Evolutionary conservation across 306 rosid genomes (phyloP).

Genomic region (Fragaria nilgerrensis): DNA sequence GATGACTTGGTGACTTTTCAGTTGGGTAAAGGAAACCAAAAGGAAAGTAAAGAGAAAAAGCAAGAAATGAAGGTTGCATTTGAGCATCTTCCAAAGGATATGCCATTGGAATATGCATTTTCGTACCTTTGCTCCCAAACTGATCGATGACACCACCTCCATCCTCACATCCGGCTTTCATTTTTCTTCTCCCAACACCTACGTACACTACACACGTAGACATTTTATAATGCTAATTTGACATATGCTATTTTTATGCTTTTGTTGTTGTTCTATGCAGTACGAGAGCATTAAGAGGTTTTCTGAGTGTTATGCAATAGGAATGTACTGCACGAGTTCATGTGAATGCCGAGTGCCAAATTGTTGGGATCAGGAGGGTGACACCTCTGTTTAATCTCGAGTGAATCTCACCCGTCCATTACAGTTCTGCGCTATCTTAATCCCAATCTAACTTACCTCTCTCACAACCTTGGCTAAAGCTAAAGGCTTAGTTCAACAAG

Average conservation of each 20-base stretch:
- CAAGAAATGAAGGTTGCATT: constrained; percentile 47
- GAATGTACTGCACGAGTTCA: constrained; percentile 22
- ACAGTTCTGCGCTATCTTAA: background rate
- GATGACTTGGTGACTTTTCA: constrained; percentile 63
- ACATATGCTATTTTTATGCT: constrained; percentile 19
- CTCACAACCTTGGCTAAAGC: background rate
- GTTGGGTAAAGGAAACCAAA: constrained; percentile 34
- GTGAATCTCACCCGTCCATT: constrained; percentile 4
- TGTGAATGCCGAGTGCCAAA: constrained; percentile 10
- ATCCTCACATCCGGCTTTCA: constrained; percentile 24
- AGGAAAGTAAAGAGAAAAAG: constrained; percentile 26
- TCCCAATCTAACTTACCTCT: background rate
- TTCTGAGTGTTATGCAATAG: constrained; percentile 18
- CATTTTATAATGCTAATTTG: constrained; percentile 23
- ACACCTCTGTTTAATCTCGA: background rate
- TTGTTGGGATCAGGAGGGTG: background rate
- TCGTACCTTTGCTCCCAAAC: constrained; percentile 21
- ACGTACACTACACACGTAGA: background rate
- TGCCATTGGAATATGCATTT: constrained; percentile 49
- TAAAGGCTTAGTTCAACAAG: background rate
- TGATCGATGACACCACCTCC: constrained; percentile 29
- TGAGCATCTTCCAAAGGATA: constrained; percentile 87
- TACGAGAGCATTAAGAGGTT: background rate
- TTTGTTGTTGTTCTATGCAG: background rate
- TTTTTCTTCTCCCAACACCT: constrained; percentile 14